These are phyloP conservation scores for Cercospora sp. DNA, from an alignment of 2,329 filamentous ascomycete species.

Conservation along the genomic window DNA sequence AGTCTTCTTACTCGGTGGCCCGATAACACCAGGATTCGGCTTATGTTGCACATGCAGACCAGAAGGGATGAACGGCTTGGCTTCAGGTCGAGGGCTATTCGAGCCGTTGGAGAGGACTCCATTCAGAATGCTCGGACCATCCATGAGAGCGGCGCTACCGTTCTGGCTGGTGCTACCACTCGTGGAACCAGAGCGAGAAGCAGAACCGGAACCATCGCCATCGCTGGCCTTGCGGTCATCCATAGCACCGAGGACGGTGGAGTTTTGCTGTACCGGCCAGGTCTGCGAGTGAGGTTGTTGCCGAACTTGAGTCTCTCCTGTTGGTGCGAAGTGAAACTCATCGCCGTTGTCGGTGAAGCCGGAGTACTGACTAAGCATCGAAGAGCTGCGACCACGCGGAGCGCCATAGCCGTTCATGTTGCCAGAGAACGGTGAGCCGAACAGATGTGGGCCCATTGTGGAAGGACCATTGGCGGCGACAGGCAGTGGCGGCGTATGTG, in stretches of 20 bases:
- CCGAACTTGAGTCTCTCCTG: conserved; percentile 20
- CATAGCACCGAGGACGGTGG: conserved; percentile 16
- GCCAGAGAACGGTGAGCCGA: conserved; percentile 31
- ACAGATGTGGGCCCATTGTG: conserved; percentile 27
- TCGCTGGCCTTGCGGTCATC: conserved; percentile 32
- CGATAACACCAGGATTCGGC: conserved; percentile 30
- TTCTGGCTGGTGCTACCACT: conserved; percentile 30
- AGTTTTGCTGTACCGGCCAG: conserved; percentile 28
- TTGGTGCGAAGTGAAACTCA: conserved; percentile 31
- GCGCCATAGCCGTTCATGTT: conserved; percentile 19
- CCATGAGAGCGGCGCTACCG: conserved; percentile 25
- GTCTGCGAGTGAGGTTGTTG: conserved; percentile 29
- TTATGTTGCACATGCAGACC: neutral
- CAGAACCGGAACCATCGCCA: conserved; percentile 20
- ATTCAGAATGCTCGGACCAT: conserved; percentile 24
- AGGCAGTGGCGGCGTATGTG: conserved; percentile 48
- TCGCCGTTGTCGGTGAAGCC: conserved; percentile 49
- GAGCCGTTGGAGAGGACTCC: conserved; percentile 31
- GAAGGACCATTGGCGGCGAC: conserved; percentile 45
- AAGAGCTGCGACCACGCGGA: conserved; percentile 51
- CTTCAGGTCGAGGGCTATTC: conserved; percentile 38
- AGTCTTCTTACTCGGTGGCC: conserved; percentile 29
- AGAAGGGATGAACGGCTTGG: conserved; percentile 35
- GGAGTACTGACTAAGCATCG: conserved; percentile 54
- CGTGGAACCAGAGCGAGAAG: conserved; percentile 12